Evolutionary conservation across 2,329 filamentous ascomycete species (phyloP).

Genomic region (Graphiopsis chlorocephala): DNA sequence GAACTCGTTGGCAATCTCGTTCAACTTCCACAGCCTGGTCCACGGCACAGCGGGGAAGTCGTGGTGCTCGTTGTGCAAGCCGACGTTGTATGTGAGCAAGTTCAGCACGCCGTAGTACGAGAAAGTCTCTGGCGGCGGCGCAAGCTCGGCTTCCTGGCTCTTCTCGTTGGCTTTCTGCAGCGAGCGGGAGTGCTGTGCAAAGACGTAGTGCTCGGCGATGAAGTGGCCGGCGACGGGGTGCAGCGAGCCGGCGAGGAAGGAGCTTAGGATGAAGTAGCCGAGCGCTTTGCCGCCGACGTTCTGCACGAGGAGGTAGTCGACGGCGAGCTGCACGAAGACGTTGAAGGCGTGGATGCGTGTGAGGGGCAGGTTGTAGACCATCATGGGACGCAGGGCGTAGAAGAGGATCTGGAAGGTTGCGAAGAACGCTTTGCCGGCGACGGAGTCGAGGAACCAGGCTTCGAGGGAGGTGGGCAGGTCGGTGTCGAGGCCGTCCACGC

Average conservation of each 20-base stretch:
- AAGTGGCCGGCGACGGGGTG: conserved; percentile 97
- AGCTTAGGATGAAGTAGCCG: conserved; percentile 81
- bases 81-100: conserved; percentile 92
- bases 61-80: conserved; percentile 97
- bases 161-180: conserved; percentile 30
- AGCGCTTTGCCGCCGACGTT: conserved; percentile 63
- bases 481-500: conserved; percentile 92
- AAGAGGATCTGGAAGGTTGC: conserved; percentile 99
- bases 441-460: conserved; percentile 87
- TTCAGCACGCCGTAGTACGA: conserved; percentile 95
- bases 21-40: conserved; percentile 76
- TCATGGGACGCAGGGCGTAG: conserved; percentile 94
- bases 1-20: conserved; percentile 82
- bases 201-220: conserved; percentile 83
- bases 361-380: conserved; percentile 84
- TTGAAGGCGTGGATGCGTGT: conserved; percentile 84
- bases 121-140: conserved; percentile 81
- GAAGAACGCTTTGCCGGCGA: conserved; percentile 97
- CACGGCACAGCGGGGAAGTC: conserved; percentile 97
- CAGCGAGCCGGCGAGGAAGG: conserved; percentile 88
- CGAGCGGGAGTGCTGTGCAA: conserved; percentile 53
- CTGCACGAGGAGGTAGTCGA: conserved; percentile 69
- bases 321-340: conserved; percentile 69
- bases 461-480: conserved; percentile 91
- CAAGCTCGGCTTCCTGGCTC: conserved; percentile 45